phyloP scores from a whole-genome alignment of 129 eudicot genomes.

The Flaveria ramosissima region DNA sequence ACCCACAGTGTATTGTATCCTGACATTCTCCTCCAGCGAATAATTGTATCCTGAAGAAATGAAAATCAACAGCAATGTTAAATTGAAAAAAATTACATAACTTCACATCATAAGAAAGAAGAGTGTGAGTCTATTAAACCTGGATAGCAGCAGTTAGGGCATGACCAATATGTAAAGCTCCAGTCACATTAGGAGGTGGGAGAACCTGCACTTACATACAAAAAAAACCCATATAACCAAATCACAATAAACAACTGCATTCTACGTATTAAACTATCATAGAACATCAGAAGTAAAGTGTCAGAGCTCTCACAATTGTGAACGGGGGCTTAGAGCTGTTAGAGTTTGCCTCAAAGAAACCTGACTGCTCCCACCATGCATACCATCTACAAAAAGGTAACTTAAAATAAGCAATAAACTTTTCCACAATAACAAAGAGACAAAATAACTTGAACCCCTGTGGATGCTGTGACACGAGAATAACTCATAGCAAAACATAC shows the following conservation, averaged over 20 bases:
- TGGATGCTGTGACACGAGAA: not conserved
- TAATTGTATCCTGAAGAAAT: slow-evolving; percentile 71
- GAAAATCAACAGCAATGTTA: slow-evolving; percentile 4
- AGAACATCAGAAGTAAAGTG: not conserved
- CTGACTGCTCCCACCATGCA: slow-evolving; percentile 92
- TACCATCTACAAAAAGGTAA: slow-evolving; percentile 68
- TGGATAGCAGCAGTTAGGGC: slow-evolving; percentile 93
- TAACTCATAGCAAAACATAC: slow-evolving; percentile 43
- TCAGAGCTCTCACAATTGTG: slow-evolving; percentile 75
- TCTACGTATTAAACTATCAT: not conserved
- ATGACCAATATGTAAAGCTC: slow-evolving; percentile 95
- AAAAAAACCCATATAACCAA: not conserved
- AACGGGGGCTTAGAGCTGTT: slow-evolving; percentile 81
- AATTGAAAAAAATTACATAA: not conserved
- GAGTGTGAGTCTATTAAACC: slow-evolving; percentile 41
- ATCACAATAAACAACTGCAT: not conserved
- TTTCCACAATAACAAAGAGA: not conserved
- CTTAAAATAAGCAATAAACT: not conserved
- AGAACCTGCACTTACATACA: slow-evolving; percentile 64
- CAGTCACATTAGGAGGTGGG: slow-evolving; percentile 99
- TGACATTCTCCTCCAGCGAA: slow-evolving; percentile 96
- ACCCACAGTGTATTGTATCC: slow-evolving; percentile 96
- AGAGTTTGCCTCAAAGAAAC: slow-evolving; percentile 75
- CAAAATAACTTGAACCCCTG: not conserved
- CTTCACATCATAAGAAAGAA: not conserved